Evolutionary conservation across 139 green algal genomes (phyloP).

Genomic region (Pseudopediastrum boryanum): DNA sequence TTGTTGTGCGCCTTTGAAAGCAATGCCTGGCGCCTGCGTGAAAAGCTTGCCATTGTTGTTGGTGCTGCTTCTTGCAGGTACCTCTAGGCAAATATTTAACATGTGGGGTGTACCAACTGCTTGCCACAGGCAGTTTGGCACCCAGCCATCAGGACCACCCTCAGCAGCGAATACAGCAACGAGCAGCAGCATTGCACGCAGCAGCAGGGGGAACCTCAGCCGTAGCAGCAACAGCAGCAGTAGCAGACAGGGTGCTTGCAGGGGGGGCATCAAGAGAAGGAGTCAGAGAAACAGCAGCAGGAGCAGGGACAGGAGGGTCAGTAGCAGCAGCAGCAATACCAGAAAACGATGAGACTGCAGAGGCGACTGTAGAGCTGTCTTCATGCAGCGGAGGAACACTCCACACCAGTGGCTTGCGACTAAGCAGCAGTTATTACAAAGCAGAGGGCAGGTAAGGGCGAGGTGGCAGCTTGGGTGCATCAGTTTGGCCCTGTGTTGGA

Average conservation of each 20-base stretch:
- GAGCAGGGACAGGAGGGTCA: constrained; percentile 2
- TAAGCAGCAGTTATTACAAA: constrained; percentile 9
- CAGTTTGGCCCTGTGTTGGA: too few species aligned
- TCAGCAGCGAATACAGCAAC: background rate
- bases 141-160: constrained; percentile 24
- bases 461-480: too few species aligned
- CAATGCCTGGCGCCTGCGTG: too few species aligned
- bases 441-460: constrained; percentile 13
- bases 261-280: constrained; percentile 11
- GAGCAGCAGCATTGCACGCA: background rate
- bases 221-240: constrained; percentile 10
- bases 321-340: constrained; percentile 21
- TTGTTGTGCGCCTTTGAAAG: too few species aligned
- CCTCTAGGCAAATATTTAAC: background rate
- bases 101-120: constrained; percentile 51
- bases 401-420: constrained; percentile 6
- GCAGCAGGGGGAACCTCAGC: background rate
- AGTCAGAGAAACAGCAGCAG: background rate
- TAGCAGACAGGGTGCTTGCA: background rate
- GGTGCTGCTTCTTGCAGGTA: background rate
- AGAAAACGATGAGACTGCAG: background rate
- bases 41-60: too few species aligned
- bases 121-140: constrained; percentile 37
- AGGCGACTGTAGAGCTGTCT: background rate
- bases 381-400: background rate